Evolutionary conservation across 441 rosid species (phyloP), one percentile per base, ranked within the genome.

Genomic region (Euphorbia schlechtendalii): DNA sequence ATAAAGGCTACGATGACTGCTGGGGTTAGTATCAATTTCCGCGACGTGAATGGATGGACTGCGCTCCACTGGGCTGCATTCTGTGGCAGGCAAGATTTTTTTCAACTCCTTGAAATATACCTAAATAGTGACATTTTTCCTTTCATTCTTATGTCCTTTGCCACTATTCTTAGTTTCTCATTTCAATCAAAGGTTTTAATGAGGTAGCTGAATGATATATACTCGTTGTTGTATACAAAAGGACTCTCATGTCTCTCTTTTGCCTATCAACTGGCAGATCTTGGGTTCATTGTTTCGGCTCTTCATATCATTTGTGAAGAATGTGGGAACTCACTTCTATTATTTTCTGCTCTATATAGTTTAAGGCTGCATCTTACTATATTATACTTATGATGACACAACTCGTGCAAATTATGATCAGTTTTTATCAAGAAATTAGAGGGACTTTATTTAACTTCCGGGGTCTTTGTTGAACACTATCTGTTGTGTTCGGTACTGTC

Each of bases 61-160:
- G 97, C 99, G 2, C 96, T 93, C 70, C 99, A 90, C 27, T 94
- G 97, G 97, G 97, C 99, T 69, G 99, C 99, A 36, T 84, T 64
- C 56, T 81, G 70, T 75, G 97, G 99, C 82, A 90, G 97, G 99
- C 76, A 73, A 73, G 77, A 17, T 73, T 17, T 41, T 67, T 57
- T 67, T 58, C 30, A 34, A 18, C 36, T 67, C 56, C 43, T 51
- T 56, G 30, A 60, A 18, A 41, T 21, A 68, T 52, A n/a, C 21
- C 48, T 43, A 11, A 20, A 53, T 63, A 14, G 27, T 36, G 45
- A 56, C 21, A 12, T 56, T 21, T 28, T 11, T 43, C 48, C 48
- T 43, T 5, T 43, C 12, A 15, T 18, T 48, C 12, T n/a, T 48
- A 11, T 64, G 18, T 34, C 9, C 36, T 41, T 18, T 55, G 36